Conservation (phyloP, 2,329 filamentous ascomycete species). For the Pyricularia sp. region DNA sequence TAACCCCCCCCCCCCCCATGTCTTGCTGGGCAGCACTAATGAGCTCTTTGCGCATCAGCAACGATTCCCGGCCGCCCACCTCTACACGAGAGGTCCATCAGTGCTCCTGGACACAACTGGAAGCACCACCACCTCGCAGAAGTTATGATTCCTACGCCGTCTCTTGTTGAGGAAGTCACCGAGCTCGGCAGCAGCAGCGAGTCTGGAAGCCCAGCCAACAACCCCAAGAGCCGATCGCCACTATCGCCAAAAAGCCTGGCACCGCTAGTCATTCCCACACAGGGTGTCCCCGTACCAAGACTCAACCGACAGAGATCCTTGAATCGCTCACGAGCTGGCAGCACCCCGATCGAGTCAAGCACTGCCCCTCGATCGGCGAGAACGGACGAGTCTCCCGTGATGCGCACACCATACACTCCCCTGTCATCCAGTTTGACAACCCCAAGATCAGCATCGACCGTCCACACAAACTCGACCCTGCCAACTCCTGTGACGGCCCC, state of each 20-base stretch:
- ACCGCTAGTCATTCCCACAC: slow-evolving; percentile 46
- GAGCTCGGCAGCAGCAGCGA: slow-evolving; percentile 17
- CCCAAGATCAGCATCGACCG: slow-evolving; percentile 32
- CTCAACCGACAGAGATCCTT: slow-evolving; percentile 30
- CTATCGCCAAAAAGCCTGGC: slow-evolving; percentile 44
- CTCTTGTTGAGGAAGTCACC: slow-evolving; percentile 23
- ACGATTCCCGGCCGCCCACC: slow-evolving; percentile 59
- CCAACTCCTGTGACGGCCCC: slow-evolving; percentile 35
- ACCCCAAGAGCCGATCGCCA: slow-evolving; percentile 23
- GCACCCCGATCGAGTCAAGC: slow-evolving; percentile 28
- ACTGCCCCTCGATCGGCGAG: slow-evolving; percentile 26
- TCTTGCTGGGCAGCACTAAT: slow-evolving; percentile 11
- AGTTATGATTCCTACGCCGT: slow-evolving; percentile 20
- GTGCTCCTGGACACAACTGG: slow-evolving; percentile 45
- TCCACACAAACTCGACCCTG: slow-evolving; percentile 27
- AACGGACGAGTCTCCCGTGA: slow-evolving; percentile 36
- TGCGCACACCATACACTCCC: slow-evolving; percentile 35
- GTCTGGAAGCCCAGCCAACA: slow-evolving; percentile 10
- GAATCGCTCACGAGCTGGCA: slow-evolving; percentile 36
- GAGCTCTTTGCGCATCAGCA: slow-evolving; percentile 28
- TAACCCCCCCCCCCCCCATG: slow-evolving; percentile 1
- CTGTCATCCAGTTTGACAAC: slow-evolving; percentile 31
- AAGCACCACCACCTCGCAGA: slow-evolving; percentile 33
- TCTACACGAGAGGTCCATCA: slow-evolving; percentile 54
- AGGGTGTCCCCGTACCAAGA: slow-evolving; percentile 19